Evolutionary conservation across 176 grass and related monocot genomes (phyloP).

Genomic region (Leersia perrieri): DNA sequence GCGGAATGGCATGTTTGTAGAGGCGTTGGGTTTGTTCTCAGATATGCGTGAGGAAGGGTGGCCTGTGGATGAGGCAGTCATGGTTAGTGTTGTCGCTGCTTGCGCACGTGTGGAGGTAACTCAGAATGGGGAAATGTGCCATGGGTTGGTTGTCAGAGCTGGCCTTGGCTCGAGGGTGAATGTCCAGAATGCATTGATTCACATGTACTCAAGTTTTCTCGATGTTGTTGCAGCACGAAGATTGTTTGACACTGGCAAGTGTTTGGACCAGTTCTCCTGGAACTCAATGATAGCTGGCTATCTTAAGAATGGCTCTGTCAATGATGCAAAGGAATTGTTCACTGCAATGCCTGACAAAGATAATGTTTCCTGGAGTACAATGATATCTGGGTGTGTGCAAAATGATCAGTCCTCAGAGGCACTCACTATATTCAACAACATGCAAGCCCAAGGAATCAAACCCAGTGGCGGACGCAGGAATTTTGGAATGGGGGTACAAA

Average conservation of each 20-base stretch:
- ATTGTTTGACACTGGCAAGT: slow-evolving; percentile 54
- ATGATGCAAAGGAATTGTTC: slow-evolving; percentile 61
- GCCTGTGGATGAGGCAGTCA: slow-evolving; percentile 65
- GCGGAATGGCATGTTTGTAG: slow-evolving; percentile 49
- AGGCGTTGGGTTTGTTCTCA: slow-evolving; percentile 55
- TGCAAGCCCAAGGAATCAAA: slow-evolving; percentile 53
- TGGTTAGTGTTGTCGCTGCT: slow-evolving; percentile 64
- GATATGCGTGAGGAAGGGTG: slow-evolving; percentile 44
- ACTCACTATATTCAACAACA: slow-evolving; percentile 55
- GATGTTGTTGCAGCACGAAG: slow-evolving; percentile 53
- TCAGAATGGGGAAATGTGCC: slow-evolving; percentile 58
- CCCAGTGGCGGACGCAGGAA: too few relatives aligned
- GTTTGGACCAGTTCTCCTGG: slow-evolving; percentile 75
- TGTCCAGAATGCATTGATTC: slow-evolving; percentile 69
- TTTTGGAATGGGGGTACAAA: too few relatives aligned
- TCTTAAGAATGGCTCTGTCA: slow-evolving; percentile 52
- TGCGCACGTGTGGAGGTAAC: slow-evolving; percentile 41
- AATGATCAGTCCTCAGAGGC: slow-evolving; percentile 64
- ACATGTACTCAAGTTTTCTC: slow-evolving; percentile 75
- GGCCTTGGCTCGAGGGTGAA: slow-evolving; percentile 65
- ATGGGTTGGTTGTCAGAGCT: slow-evolving; percentile 50
- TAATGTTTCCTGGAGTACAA: slow-evolving; percentile 72
- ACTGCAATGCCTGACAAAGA: slow-evolving; percentile 62
- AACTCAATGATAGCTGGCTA: slow-evolving; percentile 83
- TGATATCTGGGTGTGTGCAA: slow-evolving; percentile 75